Evolutionary conservation across 805 yeast species (phyloP), one percentile per base, ranked within the genome.

Genomic region (Kregervanrija delftensis): DNA sequence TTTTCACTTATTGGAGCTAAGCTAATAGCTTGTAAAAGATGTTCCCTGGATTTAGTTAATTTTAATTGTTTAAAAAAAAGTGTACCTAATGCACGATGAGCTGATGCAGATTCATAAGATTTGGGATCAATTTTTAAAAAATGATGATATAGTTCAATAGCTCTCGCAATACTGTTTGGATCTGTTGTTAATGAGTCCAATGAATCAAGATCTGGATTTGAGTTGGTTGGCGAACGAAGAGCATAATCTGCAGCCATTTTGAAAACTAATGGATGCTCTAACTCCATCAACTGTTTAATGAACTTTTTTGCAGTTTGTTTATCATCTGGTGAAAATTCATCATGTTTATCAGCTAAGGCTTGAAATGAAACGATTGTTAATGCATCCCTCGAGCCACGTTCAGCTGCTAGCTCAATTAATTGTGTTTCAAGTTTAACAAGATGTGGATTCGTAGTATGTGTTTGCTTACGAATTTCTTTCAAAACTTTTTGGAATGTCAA

Each of bases 241-340:
- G 87, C 83, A 39, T 83, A 62, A 63, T 90, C 96, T 1, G 89
- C 97, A 1, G 84, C 77, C 52, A 86, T 66, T 60, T 89, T 89
- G 56, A 82, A 73, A 0, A 86, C 83, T 39, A 87, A 64, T 0
- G 95, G 89, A 58, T 87, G 91, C 12, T 79, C 71, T 40, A 74
- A 44, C 36, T 77, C 72, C 42, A 81, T 69, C 15, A 90, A 65
- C 35, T 79, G 67, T 33, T 68, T 66, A 6, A 89, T 72, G 39
- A 88, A 75, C 22, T 66, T 59, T 46, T 74, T 74, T 0, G 96
- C 96, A 57, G 82, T 73, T 2, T 54, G 52, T 50, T 72, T 74
- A 54, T 87, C 96, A 2, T 78, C 86, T 10, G 63, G 57, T 0
- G 69, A 47, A 16, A 63, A 61, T 1, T 64, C 63, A 11, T 41